A percentile compares a stretch with the other conserved stretches of the same genome.
Evolutionary conservation across 2,329 filamentous ascomycete species (phyloP).

Genomic region (Microcyclosporella mali): DNA sequence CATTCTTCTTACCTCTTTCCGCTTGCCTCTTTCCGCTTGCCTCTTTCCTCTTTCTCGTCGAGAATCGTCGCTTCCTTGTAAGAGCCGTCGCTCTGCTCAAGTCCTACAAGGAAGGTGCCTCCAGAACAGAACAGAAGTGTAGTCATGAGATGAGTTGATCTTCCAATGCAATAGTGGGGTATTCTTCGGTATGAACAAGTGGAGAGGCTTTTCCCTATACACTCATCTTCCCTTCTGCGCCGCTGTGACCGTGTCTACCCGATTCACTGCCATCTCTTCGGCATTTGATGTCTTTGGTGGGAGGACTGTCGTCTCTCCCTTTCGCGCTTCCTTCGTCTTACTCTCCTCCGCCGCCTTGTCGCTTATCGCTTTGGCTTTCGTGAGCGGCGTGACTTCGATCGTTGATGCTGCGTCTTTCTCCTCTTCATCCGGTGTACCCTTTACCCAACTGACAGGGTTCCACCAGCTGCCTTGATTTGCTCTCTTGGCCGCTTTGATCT

Average conservation of each 20-base stretch:
- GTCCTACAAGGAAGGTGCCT: no score
- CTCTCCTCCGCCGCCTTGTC: conserved; percentile 4
- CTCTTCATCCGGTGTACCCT: conserved; percentile 6
- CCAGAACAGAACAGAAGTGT: no score
- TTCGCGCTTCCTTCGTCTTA: conserved; percentile 6
- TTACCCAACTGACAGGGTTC: conserved; percentile 25
- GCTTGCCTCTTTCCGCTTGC: no score
- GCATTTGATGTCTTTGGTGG: conserved; percentile 3
- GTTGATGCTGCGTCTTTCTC: conserved; percentile 10
- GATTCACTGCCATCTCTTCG: conserved; percentile 5
- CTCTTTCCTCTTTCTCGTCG: no score
- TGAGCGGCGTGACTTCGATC: conserved; percentile 7
- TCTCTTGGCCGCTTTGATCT: conserved; percentile 23
- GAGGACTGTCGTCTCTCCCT: conserved; percentile 1
- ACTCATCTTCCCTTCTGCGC: conserved; percentile 21
- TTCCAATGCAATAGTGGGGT: conserved; percentile 11
- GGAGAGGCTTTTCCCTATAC: conserved; percentile 10
- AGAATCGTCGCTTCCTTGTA: no score
- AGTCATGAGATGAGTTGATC: neutral
- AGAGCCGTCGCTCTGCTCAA: no score
- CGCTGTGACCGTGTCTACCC: conserved; percentile 18
- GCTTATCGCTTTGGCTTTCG: conserved; percentile 4
- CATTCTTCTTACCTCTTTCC: no score
- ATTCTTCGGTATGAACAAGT: conserved; percentile 12
- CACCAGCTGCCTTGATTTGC: conserved; percentile 24